Evolutionary conservation across 768 basidiomycete genomes (phyloP).

Genomic region (Termitomyces sp.): DNA sequence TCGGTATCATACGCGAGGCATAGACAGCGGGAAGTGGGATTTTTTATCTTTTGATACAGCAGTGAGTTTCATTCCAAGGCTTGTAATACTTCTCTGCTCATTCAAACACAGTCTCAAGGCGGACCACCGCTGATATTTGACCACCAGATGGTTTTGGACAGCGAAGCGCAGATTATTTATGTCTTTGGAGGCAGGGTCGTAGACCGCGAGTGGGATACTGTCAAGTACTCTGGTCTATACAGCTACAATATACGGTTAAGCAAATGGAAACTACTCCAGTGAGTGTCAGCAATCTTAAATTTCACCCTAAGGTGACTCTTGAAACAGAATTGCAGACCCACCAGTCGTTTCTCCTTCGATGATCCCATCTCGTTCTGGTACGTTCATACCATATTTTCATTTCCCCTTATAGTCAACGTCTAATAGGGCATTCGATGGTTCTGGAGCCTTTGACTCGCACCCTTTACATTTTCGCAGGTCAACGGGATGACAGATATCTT

Average conservation of each 20-base stretch:
- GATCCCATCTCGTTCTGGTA: slow-evolving; percentile 64
- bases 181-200: slow-evolving; percentile 75
- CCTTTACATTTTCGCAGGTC: slow-evolving; percentile 74
- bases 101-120: slow-evolving; percentile 44
- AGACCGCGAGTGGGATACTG: slow-evolving; percentile 56
- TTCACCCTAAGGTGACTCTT: background rate
- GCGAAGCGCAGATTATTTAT: slow-evolving; percentile 66
- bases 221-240: slow-evolving; percentile 70
- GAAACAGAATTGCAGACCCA: slow-evolving; percentile 23
- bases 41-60: slow-evolving; percentile 63
- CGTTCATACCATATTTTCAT: slow-evolving; percentile 9
- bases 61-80: slow-evolving; percentile 34
- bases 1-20: slow-evolving; percentile 65
- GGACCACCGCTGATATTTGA: slow-evolving; percentile 77
- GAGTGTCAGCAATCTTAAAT: slow-evolving; percentile 22
- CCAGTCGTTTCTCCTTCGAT: slow-evolving; percentile 31
- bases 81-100: slow-evolving; percentile 4
- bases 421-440: slow-evolving; percentile 77
- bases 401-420: background rate
- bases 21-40: slow-evolving; percentile 69
- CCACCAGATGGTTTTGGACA: slow-evolving; percentile 80
- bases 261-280: slow-evolving; percentile 72
- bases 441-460: slow-evolving; percentile 56
- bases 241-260: slow-evolving; percentile 64
- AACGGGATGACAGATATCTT: slow-evolving; percentile 61